Evolutionary conservation across 2,329 filamentous ascomycete species (phyloP), one percentile per base, ranked within the genome.

Genomic region (Fusarium multiceps): DNA sequence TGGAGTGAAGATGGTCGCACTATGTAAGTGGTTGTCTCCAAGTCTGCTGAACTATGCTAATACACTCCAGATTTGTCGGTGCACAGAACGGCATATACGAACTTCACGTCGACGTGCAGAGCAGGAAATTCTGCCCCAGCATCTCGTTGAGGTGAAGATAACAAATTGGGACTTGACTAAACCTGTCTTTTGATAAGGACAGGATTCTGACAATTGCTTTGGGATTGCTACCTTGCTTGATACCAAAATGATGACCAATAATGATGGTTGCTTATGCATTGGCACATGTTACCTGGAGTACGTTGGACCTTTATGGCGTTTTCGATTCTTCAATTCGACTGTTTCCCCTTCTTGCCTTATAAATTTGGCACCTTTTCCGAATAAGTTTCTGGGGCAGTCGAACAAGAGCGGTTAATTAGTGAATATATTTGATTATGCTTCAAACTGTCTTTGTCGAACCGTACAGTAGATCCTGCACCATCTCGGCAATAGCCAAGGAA

Each of bases 401-500:
- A 54, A 43, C 14, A 49, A 27, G 20, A 58, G 30, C 20, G 34
- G 45, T 49, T n/a, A 43, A 45, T 30, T 51, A 53, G 37, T 27
- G 43, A 49, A 40, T 23, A 47, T 34, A 48, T 53, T 37, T 53
- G 49, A 16, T 28, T 20, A 14, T 28, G 8, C 41, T 21, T 59
- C 42, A 68, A 11, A 32, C 8, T 55, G 55, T 47, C 13, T 47
- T 45, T 40, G 48, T 48, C 7, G 60, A 71, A 6, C 79, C 79
- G 60, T 89, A 87, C 55, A 89, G 66, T 53, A 89, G 69, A 53
- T 78, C 75, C 45, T 81, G 79, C 0, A 97, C 94, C 83, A 88
- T 87, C 76, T 97, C 93, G 6, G 86, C 94, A 80, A 98, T 95
- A 3, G 94, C 94, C 81, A 98, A 81, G 73, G 87, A 89, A 78